Evolutionary conservation across 257 asterid genomes (phyloP), one percentile per base, ranked within the genome.

Genomic region (Nicotiana benthamiana): DNA sequence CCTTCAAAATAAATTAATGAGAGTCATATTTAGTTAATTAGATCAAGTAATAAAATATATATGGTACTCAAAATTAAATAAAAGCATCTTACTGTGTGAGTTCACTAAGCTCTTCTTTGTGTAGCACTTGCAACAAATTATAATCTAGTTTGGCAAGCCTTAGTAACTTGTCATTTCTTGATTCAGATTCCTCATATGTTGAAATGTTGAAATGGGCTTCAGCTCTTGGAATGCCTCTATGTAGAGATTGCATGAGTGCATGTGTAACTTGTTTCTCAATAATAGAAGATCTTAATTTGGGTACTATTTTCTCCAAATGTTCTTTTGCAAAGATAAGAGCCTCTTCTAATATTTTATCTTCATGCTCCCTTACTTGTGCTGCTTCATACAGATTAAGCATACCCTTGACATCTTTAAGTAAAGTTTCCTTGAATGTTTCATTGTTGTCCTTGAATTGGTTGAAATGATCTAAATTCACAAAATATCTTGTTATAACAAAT

Each of bases 101-200:
- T 53, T 85, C 82, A 74, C 68, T 28, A 12, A 87, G 88, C 32
- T 89, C 90, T 52, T 82, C 18, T 67, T 65, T 84, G 36, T 87
- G 79, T 56, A 89, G 27, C 57, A 81, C 40, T 57, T 89, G 89
- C 36, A 86, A 40, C n/a, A 59, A 53, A 65, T 84, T 89, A 80
- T 57, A 84, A 52, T 89, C 85, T 80, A 85, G 26, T 66, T 85
- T 89, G 4, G 90, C 89, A 28, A 89, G 46, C 70, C 72, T 76
- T 32, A 89, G 15, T 61, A 89, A 57, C 5, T 75, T 26, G 6
- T 77, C 83, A 17, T 79, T 80, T 70, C 66, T 85, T 6, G 79
- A 82, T 9, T 62, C 83, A 6, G n/a, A 63, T 34, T 83, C 81
- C 43, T 84, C 85, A 24, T 89, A 89, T 28, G 80, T 7, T 6